Conservation (phyloP, 1,139 yeast species). For the Lodderomyces orthopsilosis region DNA sequence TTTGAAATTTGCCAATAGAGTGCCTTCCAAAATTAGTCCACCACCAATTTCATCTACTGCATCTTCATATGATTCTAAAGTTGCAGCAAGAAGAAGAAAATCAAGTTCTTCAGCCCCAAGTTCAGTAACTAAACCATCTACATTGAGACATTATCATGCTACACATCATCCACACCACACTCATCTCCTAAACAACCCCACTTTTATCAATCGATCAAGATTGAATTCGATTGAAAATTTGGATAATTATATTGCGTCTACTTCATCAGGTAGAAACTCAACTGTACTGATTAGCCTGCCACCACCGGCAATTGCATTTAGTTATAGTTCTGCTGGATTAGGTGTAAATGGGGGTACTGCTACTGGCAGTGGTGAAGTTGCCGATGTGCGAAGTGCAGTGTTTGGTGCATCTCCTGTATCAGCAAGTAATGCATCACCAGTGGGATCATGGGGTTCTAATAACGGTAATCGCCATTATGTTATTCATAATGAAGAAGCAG, state of each 20-base stretch:
- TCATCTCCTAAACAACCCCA: slow-evolving; percentile 13
- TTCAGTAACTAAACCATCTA: slow-evolving; percentile 12
- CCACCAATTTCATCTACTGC: slow-evolving; percentile 27
- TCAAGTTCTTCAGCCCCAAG: slow-evolving; percentile 14
- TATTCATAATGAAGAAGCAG: slow-evolving; percentile 11
- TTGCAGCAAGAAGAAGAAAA: slow-evolving; percentile 14
- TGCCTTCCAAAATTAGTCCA: slow-evolving; percentile 42
- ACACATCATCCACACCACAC: slow-evolving; percentile 12
- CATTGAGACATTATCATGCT: slow-evolving; percentile 15
- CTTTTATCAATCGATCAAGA: slow-evolving; percentile 28
- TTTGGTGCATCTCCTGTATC: slow-evolving; percentile 1
- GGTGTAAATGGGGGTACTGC: not conserved
- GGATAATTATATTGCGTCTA: slow-evolving; percentile 38
- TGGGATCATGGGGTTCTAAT: slow-evolving; percentile 1
- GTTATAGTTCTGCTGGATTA: not conserved
- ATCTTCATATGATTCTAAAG: slow-evolving; percentile 19
- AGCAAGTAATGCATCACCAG: slow-evolving; percentile 6
- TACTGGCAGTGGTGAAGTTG: slow-evolving; percentile 4
- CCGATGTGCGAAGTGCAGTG: not conserved
- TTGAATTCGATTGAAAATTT: slow-evolving; percentile 44
- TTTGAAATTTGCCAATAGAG: slow-evolving; percentile 44
- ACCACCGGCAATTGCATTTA: slow-evolving; percentile 27
- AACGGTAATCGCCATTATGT: slow-evolving; percentile 1
- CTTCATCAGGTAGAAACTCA: slow-evolving; percentile 41
- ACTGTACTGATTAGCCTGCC: slow-evolving; percentile 37